These are phyloP conservation scores for Physaria fendleri DNA, from an alignment of 345 rosid species.

Conservation along the genomic window DNA sequence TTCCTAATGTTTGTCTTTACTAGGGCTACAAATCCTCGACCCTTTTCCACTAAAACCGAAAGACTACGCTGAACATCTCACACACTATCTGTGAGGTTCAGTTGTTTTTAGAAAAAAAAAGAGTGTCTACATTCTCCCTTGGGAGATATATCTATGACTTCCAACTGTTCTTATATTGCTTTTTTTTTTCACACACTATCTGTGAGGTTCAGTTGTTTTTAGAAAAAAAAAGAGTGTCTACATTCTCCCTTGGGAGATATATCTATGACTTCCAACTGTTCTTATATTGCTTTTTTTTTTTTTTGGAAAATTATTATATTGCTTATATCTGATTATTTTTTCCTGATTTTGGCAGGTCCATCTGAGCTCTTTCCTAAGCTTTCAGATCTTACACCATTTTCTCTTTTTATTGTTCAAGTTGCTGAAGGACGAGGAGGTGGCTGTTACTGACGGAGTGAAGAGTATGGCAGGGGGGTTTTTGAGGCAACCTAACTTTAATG, in stretches of 20 bases:
- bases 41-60: constrained; percentile 7
- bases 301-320: constrained; percentile 17
- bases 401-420: constrained; percentile 72
- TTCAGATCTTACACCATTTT: constrained; percentile 75
- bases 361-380: constrained; percentile 54
- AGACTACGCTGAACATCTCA: constrained; percentile 6
- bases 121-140: constrained; percentile 13
- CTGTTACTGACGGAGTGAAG: constrained; percentile 30
- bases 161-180: constrained; percentile 14
- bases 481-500: constrained; percentile 49
- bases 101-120: neutral
- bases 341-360: constrained; percentile 50
- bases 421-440: constrained; percentile 50
- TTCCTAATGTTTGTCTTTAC: constrained; percentile 5
- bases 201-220: no score
- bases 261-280: constrained; percentile 9
- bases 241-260: constrained; percentile 9
- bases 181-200: no score
- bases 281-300: constrained; percentile 5
- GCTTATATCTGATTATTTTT: neutral
- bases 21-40: constrained; percentile 4
- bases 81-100: neutral
- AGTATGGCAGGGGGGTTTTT: constrained; percentile 75
- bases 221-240: neutral
- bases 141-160: neutral